Conservation (phyloP, 192 early-diverging fungal genomes). For the Entomortierella chlamydospora region DNA sequence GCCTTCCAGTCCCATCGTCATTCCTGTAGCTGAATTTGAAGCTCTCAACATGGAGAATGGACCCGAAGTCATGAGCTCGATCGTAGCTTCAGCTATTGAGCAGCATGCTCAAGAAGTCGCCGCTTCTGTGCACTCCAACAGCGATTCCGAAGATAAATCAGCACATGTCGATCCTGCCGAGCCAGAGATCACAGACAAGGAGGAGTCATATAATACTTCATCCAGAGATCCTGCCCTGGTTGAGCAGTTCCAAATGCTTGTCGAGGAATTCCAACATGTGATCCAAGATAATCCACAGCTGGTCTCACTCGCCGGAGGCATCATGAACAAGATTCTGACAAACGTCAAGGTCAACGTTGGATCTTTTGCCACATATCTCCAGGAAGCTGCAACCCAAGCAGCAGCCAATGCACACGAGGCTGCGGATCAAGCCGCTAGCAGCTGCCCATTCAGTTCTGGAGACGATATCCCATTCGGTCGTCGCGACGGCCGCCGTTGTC, state of each 20-base stretch:
- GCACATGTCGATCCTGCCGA: slow-evolving; percentile 21
- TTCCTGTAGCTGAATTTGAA: slow-evolving; percentile 45
- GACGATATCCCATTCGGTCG: slow-evolving; percentile 22
- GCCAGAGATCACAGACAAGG: not conserved
- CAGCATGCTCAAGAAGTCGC: slow-evolving; percentile 41
- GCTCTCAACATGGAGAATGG: slow-evolving; percentile 34
- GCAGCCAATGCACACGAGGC: slow-evolving; percentile 21
- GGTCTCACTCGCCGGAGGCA: slow-evolving; percentile 27
- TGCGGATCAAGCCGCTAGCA: slow-evolving; percentile 13
- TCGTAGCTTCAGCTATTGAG: slow-evolving; percentile 52
- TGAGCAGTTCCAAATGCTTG: slow-evolving; percentile 45
- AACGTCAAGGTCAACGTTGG: slow-evolving; percentile 50
- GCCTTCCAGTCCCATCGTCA: slow-evolving; percentile 24
- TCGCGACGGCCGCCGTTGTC: slow-evolving; percentile 18
- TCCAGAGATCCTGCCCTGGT: slow-evolving; percentile 20
- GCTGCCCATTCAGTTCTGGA: slow-evolving; percentile 26
- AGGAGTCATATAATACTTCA: not conserved
- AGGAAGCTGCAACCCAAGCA: slow-evolving; percentile 16
- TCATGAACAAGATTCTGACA: slow-evolving; percentile 45
- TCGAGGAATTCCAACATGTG: slow-evolving; percentile 47
- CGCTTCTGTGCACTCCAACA: slow-evolving; percentile 3
- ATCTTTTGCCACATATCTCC: slow-evolving; percentile 37
- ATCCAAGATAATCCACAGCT: slow-evolving; percentile 52
- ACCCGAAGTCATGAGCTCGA: slow-evolving; percentile 41
- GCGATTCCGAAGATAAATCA: slow-evolving; percentile 8